Evolutionary conservation across 2,329 filamentous ascomycete genomes (phyloP).

Genomic region (Westerdykella sp.): DNA sequence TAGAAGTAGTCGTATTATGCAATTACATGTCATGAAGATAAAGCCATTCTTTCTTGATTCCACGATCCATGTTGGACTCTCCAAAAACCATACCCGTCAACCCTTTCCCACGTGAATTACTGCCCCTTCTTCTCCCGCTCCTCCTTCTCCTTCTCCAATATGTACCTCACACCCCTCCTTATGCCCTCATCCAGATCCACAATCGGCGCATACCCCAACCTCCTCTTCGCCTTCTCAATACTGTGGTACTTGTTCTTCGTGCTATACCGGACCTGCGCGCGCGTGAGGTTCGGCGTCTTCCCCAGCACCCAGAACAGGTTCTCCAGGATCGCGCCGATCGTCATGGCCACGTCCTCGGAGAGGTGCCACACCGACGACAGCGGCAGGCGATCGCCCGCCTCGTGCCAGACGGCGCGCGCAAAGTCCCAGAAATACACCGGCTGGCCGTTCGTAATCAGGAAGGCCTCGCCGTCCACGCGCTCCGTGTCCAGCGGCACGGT

Average conservation of each 20-base stretch:
- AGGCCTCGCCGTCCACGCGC: conserved; percentile 46
- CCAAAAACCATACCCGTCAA: too few species aligned
- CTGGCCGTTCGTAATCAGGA: conserved; percentile 48
- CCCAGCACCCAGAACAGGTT: conserved; percentile 42
- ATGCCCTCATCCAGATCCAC: conserved; percentile 61
- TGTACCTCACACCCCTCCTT: conserved; percentile 40
- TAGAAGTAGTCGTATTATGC: too few species aligned
- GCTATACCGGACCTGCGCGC: conserved; percentile 54
- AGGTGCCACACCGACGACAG: conserved; percentile 40
- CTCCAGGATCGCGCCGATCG: conserved; percentile 41
- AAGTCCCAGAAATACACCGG: conserved; percentile 50
- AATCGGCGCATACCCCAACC: conserved; percentile 64
- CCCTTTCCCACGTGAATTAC: conserved; percentile 6
- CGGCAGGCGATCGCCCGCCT: conserved; percentile 37
- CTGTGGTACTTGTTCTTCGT: conserved; percentile 74
- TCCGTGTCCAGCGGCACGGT: conserved; percentile 40
- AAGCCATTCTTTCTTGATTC: too few species aligned
- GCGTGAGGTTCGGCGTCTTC: conserved; percentile 42
- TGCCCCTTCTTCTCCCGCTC: conserved; percentile 30
- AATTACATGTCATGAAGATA: too few species aligned
- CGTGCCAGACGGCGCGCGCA: conserved; percentile 42
- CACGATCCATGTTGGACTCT: too few species aligned
- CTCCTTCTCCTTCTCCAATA: conserved; percentile 29
- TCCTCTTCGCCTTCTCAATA: conserved; percentile 65
- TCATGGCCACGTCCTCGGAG: conserved; percentile 37